phyloP scores from a whole-genome alignment of 352 stramenopile genomes.

The Globisporangium emineosum region DNA sequence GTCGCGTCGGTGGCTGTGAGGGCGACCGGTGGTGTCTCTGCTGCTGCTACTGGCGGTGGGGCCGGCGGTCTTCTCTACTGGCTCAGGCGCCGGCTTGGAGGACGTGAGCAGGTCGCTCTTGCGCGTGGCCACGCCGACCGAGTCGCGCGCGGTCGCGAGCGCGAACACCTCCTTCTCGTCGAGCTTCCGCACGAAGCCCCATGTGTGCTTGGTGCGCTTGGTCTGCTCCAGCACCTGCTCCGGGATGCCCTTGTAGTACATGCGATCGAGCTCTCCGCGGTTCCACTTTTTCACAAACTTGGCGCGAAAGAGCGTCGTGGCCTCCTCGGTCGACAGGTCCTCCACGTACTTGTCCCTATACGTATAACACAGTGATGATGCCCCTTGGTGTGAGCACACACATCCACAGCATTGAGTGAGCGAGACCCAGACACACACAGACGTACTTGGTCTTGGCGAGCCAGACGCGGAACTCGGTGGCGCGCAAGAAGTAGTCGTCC shows the following conservation, averaged over 20 bases:
- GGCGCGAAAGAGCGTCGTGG: constrained; percentile 43
- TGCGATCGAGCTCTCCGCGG: constrained; percentile 37
- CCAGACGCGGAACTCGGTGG: constrained; percentile 76
- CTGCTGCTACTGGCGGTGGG: neutral
- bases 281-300: constrained; percentile 74
- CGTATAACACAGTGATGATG: too few species aligned
- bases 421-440: too few species aligned
- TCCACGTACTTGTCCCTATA: constrained; percentile 69
- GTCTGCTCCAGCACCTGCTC: constrained; percentile 64
- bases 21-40: neutral
- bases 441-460: constrained; percentile 50
- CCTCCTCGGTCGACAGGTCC: constrained; percentile 60
- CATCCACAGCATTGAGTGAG: neutral
- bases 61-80: neutral
- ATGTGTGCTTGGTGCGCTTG: constrained; percentile 66
- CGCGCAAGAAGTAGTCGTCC: constrained; percentile 68
- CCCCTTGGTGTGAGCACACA: neutral
- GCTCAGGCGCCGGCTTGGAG: neutral
- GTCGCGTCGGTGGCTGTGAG: neutral
- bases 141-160: constrained; percentile 63
- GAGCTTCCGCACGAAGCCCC: constrained; percentile 58
- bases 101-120: constrained; percentile 39
- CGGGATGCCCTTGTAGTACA: constrained; percentile 68
- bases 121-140: constrained; percentile 63
- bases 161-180: constrained; percentile 60